These are phyloP conservation scores for Beauveria asiatica DNA, from an alignment of 2,329 filamentous ascomycete species.

Conservation along the genomic window DNA sequence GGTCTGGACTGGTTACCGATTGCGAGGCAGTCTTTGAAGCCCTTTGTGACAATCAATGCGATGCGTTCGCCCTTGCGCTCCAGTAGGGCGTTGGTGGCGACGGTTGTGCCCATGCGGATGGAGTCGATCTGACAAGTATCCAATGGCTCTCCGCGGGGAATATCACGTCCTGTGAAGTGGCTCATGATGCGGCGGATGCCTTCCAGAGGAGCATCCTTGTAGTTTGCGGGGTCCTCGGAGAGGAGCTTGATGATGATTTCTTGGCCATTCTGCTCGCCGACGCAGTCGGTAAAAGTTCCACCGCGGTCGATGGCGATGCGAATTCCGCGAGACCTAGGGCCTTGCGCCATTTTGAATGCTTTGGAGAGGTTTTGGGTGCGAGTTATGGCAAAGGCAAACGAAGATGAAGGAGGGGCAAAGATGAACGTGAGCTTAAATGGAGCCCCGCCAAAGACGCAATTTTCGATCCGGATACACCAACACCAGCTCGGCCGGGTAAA, in stretches of 20 bases:
- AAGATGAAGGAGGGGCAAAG: not conserved
- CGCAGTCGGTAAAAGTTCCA: slow-evolving; percentile 88
- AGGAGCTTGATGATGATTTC: slow-evolving; percentile 82
- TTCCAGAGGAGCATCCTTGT: slow-evolving; percentile 83
- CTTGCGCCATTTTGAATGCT: slow-evolving; percentile 25
- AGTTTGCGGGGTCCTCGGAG: slow-evolving; percentile 84
- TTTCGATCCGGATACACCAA: not conserved
- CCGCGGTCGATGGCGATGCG: slow-evolving; percentile 73
- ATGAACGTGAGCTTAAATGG: not conserved
- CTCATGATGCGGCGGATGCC: slow-evolving; percentile 81
- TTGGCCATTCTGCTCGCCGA: slow-evolving; percentile 71
- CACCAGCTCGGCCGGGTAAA: not conserved
- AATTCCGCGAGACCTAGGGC: slow-evolving; percentile 45
- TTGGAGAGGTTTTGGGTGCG: not conserved
- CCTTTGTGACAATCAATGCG: slow-evolving; percentile 77
- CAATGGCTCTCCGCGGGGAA: slow-evolving; percentile 69
- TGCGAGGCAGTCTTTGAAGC: slow-evolving; percentile 77
- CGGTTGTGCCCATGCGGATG: slow-evolving; percentile 93
- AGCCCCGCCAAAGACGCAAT: not conserved
- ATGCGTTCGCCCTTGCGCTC: slow-evolving; percentile 87
- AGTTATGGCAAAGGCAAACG: slow-evolving; percentile 1
- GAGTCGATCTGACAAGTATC: slow-evolving; percentile 80
- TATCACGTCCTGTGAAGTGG: slow-evolving; percentile 64
- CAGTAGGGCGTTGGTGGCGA: slow-evolving; percentile 84
- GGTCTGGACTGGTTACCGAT: slow-evolving; percentile 90